Evolutionary conservation across 108 stramenopile species (phyloP), one percentile per base, ranked within the genome.

Genomic region (Cyclotella kingstonii): DNA sequence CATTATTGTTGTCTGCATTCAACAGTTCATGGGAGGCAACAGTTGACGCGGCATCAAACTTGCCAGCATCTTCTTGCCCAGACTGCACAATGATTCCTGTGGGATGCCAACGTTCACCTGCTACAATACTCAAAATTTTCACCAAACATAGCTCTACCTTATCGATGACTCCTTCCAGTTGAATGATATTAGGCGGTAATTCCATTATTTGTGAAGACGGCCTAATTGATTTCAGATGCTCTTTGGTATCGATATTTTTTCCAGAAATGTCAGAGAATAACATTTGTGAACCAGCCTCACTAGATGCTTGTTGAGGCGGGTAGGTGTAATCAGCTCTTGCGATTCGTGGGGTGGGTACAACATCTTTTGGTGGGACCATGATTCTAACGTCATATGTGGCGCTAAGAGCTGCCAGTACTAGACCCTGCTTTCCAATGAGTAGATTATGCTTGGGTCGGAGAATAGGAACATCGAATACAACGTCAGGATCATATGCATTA

Each of bases 341-440:
- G 56, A 57, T 41, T 38, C 2, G 6, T 30, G 28, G 29, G 14
- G 40, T 48, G 23, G 11, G 27, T 44, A 59, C 39, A 21, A 40
- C 25, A 6, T 41, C 41, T 41, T 71, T 70, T 15, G 79, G 83
- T 2, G 90, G 90, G 5, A 89, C 77, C 84, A 85, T 83, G 44
- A 92, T 89, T n/a, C 90, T 73, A 12, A 79, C 79, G 4, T 74
- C 26, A 29, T 70, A 54, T 14, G 63, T 66, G 26, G 87, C 87
- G 33, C 73, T 76, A 5, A 84, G 38, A 25, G 63, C 65, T 18
- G 81, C 81, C 33, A 92, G 29, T 1, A 64, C 69, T 30, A 68
- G 30, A 1, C 86, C 90, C 4, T 68, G 66, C 57, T 79, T 76
- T 1, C 90, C 90, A 1, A 91, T 68, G 25, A 91, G 66, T 10